phyloP scores from a whole-genome alignment of 192 early-diverging fungal genomes.

The Podochytrium sp. region DNA sequence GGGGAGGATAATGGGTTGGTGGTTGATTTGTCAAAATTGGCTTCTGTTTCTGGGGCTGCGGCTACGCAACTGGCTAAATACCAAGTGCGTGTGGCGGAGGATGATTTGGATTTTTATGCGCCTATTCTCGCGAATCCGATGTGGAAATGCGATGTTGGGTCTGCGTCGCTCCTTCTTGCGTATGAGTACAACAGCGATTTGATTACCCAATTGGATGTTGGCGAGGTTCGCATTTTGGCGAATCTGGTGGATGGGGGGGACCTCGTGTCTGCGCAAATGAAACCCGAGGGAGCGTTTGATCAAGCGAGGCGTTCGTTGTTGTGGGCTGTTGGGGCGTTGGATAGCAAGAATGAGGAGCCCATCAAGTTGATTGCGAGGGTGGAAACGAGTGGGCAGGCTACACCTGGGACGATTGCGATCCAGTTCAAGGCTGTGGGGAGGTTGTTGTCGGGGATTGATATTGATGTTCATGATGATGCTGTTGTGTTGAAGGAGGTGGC shows the following conservation, averaged over 20 bases:
- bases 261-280: conserved; percentile 37
- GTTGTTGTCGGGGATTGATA: conserved; percentile 33
- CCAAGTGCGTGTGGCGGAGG: conserved; percentile 35
- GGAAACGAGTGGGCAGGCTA: conserved; percentile 25
- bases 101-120: conserved; percentile 29
- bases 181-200: conserved; percentile 43
- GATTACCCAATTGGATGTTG: conserved; percentile 6
- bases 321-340: conserved; percentile 44
- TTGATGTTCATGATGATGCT: conserved; percentile 7
- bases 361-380: conserved; percentile 43
- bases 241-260: conserved; percentile 31
- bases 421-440: conserved; percentile 27
- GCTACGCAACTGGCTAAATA: conserved; percentile 43
- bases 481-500: conserved; percentile 20
- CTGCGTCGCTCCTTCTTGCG: conserved; percentile 40
- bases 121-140: conserved; percentile 43
- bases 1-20: conserved; percentile 26
- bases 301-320: conserved; percentile 39
- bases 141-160: conserved; percentile 46
- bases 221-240: conserved; percentile 41
- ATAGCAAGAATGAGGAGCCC: conserved; percentile 7
- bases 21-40: conserved; percentile 23
- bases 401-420: conserved; percentile 36
- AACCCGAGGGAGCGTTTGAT: conserved; percentile 46
- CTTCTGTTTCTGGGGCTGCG: background rate